A percentile compares a stretch with the other conserved stretches of the same genome.
Evolutionary conservation across 495 filamentous ascomycete species (phyloP).

Genomic region (Penicillium coprophilum): DNA sequence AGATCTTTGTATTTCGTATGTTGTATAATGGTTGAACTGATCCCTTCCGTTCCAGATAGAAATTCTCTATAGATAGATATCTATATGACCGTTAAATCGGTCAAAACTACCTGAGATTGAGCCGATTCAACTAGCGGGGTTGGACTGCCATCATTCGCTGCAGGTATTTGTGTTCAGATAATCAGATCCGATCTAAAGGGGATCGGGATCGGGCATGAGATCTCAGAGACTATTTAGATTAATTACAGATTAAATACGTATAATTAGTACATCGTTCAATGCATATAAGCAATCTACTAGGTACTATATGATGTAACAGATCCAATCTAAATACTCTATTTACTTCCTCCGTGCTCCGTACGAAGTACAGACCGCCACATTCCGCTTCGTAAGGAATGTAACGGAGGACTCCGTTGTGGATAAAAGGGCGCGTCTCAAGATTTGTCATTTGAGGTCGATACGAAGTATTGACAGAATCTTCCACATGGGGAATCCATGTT

Average conservation of each 20-base stretch:
- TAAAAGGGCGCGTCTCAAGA: constrained; percentile 21
- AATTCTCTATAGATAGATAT: too few relatives aligned
- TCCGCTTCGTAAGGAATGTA: background rate
- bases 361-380: constrained; percentile 16
- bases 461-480: background rate
- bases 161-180: constrained; percentile 10
- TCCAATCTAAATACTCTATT: too few relatives aligned
- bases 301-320: background rate
- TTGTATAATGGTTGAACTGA: too few relatives aligned
- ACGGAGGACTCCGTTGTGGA: background rate
- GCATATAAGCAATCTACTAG: background rate
- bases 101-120: background rate
- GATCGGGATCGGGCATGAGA: constrained; percentile 6
- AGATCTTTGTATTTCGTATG: background rate
- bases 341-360: too few relatives aligned
- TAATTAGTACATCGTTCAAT: background rate
- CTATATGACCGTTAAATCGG: background rate
- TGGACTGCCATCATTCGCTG: constrained; percentile 7
- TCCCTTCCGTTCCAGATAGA: too few relatives aligned
- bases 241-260: background rate
- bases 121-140: constrained; percentile 4
- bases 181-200: constrained; percentile 9
- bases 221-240: constrained; percentile 1
- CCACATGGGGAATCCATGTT: constrained; percentile 16
- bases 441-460: constrained; percentile 24